Evolutionary conservation across 2,329 filamentous ascomycete genomes (phyloP), one percentile per base, ranked within the genome.

Genomic region (Pseudomassariella vexata): DNA sequence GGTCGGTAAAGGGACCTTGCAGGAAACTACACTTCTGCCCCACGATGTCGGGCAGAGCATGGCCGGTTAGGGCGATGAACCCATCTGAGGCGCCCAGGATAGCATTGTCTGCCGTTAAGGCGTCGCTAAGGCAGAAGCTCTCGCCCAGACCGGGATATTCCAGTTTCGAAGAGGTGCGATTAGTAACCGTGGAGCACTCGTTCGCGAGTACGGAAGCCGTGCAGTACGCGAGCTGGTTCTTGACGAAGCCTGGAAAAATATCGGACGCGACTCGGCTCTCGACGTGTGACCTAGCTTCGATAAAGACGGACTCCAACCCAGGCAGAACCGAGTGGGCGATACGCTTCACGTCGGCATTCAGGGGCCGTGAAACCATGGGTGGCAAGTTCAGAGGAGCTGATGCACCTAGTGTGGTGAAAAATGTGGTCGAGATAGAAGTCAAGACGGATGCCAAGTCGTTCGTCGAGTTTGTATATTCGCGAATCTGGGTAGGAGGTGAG

Each of bases 91-190:
- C 64, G 35, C 53, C 68, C 0, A 62, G 39, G 23, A 73, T 66
- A 0, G 71, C 67, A 37, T 73, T 72, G 30, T 73, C 68, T 0
- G 62, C 56, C 25, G 59, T 57, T 5, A 53, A 45, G 1, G 70
- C 68, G 42, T 78, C 68, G 1, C 69, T 75, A 11, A 79, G 47
- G 35, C 72, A 74, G 41, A 79, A 79, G 15, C 73, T 72, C 29
- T 73, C 64, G 7, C 72, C 74, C 0, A 80, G 59, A 1, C 76
- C 76, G 3, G 66, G 65, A 32, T 68, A 78, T 37, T 48, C 55
- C 16, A 36, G 24, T 30, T 57, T 46, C 5, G 53, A 50, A 2
- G 53, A 49, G 14, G 53, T 50, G 1, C 43, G 40, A 2, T 51
- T 20, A 6, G 42, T 36, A n/a, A n/a, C n/a, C n/a, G n/a, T n/a